Evolutionary conservation across 768 basidiomycete species (phyloP), one percentile per base, ranked within the genome.

Genomic region (Mycena venus): DNA sequence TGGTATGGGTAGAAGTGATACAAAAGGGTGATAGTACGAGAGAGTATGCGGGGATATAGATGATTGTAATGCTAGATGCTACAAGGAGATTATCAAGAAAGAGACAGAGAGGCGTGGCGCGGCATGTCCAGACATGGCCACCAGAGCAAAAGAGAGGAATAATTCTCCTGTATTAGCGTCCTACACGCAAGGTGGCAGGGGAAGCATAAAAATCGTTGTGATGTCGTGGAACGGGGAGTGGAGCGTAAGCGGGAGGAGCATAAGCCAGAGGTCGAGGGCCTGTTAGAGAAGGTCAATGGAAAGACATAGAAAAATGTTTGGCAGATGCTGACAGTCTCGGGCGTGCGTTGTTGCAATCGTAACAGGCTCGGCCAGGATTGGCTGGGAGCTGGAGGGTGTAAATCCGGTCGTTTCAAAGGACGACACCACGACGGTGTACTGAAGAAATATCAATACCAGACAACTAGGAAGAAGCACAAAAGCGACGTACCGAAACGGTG

Each of bases 321-420:
- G 23, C 12, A 7, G 27, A 51, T n/a, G 74, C 75, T 70, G 59
- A 77, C 75, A 74, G 65, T 77, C 75, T 32, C 85, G 86, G 12
- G 86, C 85, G 71, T 88, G 84, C 82, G 87, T 85, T 5, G 90
- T 90, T 27, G 86, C 87, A 60, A 91, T 89, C 76, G 89, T 87
- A 31, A 91, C 87, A 21, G 88, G 88, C 77, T 88, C 88, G 21
- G 86, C 86, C 47, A 90, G 79, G 23, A 90, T 82, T 12, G 84
- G 80, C 7, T 82, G 78, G 19, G 81, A 78, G 67, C 86, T 84
- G 25, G 75, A 53, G 19, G 87, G 82, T 23, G 81, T 77, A 71
- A 86, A 86, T 44, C 85, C 82, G 8, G 81, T 78, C 3, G 85
- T 82, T 61, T 86, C 78, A 78, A 90, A 90, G 17, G 88, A 86